phyloP scores from a whole-genome alignment of 2,329 filamentous ascomycete genomes.

The Paracorniculantispora psalliotae region DNA sequence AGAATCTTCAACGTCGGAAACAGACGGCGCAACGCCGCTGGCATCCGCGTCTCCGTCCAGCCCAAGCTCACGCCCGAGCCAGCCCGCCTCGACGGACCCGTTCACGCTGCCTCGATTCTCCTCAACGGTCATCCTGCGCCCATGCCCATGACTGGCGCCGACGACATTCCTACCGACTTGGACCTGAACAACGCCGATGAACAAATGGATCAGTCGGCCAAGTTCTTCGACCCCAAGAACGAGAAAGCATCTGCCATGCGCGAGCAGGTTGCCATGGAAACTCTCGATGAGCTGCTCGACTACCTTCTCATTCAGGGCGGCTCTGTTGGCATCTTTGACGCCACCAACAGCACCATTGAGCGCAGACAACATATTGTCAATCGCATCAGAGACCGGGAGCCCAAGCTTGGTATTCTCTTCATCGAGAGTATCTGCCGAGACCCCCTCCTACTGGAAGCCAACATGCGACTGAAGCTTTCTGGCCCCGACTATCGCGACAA shows the following conservation, averaged over 20 bases:
- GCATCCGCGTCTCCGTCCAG: slow-evolving; percentile 38
- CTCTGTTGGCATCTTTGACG: slow-evolving; percentile 91
- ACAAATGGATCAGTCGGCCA: slow-evolving; percentile 75
- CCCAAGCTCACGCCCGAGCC: slow-evolving; percentile 30
- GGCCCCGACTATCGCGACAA: slow-evolving; percentile 95
- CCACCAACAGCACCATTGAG: slow-evolving; percentile 90
- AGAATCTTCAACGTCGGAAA: slow-evolving; percentile 97
- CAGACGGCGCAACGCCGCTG: slow-evolving; percentile 74
- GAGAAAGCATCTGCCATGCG: slow-evolving; percentile 73
- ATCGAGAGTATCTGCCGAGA: slow-evolving; percentile 93
- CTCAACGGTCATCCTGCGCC: slow-evolving; percentile 47
- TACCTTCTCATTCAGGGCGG: slow-evolving; percentile 80
- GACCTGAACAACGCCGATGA: slow-evolving; percentile 28
- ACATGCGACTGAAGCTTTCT: slow-evolving; percentile 94
- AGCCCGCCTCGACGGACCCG: slow-evolving; percentile 39
- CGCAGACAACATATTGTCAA: slow-evolving; percentile 80
- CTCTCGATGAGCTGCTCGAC: slow-evolving; percentile 84
- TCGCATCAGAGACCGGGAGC: slow-evolving; percentile 75
- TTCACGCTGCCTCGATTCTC: slow-evolving; percentile 52
- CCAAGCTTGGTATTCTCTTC: slow-evolving; percentile 86
- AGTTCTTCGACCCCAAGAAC: slow-evolving; percentile 92
- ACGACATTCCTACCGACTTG: slow-evolving; percentile 34
- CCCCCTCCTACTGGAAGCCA: slow-evolving; percentile 78
- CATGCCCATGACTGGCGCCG: slow-evolving; percentile 23
- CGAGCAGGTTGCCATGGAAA: slow-evolving; percentile 88